Conservation (phyloP, 306 rosid genomes). For the Adenanthera pavonina region DNA sequence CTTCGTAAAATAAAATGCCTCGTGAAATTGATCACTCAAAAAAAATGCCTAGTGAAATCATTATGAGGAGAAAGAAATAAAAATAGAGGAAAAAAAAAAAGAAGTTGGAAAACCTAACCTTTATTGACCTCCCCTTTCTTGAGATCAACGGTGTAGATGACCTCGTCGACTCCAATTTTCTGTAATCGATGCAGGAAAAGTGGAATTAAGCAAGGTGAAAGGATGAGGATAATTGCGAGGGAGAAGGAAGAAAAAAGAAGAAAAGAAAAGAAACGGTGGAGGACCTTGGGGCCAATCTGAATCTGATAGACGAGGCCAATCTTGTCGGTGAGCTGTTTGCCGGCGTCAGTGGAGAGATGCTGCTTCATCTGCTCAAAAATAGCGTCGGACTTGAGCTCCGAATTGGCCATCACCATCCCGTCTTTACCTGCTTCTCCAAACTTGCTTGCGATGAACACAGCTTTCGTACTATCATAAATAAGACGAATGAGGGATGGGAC, state of each 20-base stretch:
- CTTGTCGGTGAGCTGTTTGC: conserved; percentile 59
- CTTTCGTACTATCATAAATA: not conserved
- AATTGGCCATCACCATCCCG: conserved; percentile 43
- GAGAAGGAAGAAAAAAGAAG: not conserved
- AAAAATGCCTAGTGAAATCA: not conserved
- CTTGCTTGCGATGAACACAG: not conserved
- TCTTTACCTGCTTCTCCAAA: not conserved
- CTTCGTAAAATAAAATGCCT: not conserved
- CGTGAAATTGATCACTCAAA: too few relatives aligned
- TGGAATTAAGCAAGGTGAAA: not conserved
- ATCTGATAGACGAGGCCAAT: conserved; percentile 84
- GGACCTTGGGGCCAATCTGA: conserved; percentile 86
- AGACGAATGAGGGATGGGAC: not conserved
- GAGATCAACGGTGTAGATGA: conserved; percentile 75
- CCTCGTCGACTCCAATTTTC: conserved; percentile 90
- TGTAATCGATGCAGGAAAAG: conserved; percentile 25
- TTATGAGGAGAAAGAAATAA: not conserved
- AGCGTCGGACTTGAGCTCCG: conserved; percentile 66
- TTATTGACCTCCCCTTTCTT: conserved; percentile 82
- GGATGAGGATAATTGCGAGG: not conserved
- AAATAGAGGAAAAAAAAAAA: not conserved
- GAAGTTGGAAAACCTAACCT: conserved; percentile 51
- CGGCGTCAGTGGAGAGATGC: conserved; percentile 76
- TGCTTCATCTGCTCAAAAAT: conserved; percentile 82
- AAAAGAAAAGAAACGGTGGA: not conserved